phyloP scores from a whole-genome alignment of 208 protist species.

The Leishmania amazonensis region DNA sequence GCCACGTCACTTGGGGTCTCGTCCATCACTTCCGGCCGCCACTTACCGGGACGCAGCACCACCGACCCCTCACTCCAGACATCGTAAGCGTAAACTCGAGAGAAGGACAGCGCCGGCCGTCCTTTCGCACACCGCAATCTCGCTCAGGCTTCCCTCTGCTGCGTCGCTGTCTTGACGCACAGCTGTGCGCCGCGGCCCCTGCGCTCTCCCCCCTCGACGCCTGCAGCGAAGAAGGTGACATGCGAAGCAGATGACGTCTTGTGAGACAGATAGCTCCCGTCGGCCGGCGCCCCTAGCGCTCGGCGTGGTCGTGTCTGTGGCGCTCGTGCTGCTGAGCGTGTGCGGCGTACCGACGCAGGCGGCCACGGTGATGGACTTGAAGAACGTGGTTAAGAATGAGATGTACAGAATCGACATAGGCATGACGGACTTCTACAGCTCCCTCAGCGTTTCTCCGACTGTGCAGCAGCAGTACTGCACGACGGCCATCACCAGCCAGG shows the following conservation, averaged over 20 bases:
- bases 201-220: not conserved
- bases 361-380: slow-evolving; percentile 18
- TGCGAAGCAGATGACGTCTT: not conserved
- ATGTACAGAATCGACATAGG: slow-evolving; percentile 14
- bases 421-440: slow-evolving; percentile 24
- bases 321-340: slow-evolving; percentile 7
- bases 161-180: not conserved
- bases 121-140: not conserved
- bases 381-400: not conserved
- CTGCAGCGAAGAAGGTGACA: not conserved
- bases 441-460: slow-evolving; percentile 13
- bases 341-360: slow-evolving; percentile 6
- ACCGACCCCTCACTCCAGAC: not conserved
- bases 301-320: not conserved
- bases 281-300: not conserved
- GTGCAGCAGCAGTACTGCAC: slow-evolving; percentile 29
- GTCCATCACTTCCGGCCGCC: not conserved
- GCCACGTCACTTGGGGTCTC: not conserved
- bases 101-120: not conserved
- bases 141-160: not conserved
- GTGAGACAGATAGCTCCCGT: not conserved
- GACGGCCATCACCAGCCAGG: slow-evolving; percentile 13
- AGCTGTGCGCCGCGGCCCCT: not conserved
- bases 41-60: not conserved
- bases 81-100: not conserved